Conservation (phyloP, 2,329 filamentous ascomycete species). For the Emydomyces testavorans region DNA sequence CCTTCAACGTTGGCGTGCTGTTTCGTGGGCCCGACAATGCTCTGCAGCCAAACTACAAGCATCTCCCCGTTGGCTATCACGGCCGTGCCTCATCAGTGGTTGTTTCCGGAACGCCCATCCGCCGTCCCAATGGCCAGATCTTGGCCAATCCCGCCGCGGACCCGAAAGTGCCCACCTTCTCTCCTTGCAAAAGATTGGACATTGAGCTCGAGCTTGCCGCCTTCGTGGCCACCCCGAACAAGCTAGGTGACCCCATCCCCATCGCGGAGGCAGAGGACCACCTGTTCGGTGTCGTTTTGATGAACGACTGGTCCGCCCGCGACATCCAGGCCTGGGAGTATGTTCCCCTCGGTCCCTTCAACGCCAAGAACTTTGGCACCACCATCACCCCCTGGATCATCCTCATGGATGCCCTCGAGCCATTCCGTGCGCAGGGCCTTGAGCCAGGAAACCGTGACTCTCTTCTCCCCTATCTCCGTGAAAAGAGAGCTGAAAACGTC, state of each 20-base stretch:
- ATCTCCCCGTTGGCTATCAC: slow-evolving; percentile 73
- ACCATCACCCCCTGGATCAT: slow-evolving; percentile 72
- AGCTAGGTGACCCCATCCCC: slow-evolving; percentile 51
- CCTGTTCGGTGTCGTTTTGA: slow-evolving; percentile 67
- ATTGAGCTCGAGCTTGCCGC: slow-evolving; percentile 72
- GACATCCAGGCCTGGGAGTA: slow-evolving; percentile 82
- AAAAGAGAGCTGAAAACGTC: slow-evolving; percentile 47
- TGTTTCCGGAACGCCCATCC: slow-evolving; percentile 59
- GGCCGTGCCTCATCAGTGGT: slow-evolving; percentile 66
- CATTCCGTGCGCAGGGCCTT: slow-evolving; percentile 47
- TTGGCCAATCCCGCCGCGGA: slow-evolving; percentile 51
- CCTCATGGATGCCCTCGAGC: slow-evolving; percentile 61
- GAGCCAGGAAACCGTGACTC: slow-evolving; percentile 42
- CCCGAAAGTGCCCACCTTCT: slow-evolving; percentile 52
- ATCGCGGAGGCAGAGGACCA: slow-evolving; percentile 56
- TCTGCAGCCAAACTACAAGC: slow-evolving; percentile 68
- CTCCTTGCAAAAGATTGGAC: slow-evolving; percentile 56
- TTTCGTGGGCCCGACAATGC: slow-evolving; percentile 63
- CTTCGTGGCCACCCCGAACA: slow-evolving; percentile 56
- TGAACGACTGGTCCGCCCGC: slow-evolving; percentile 80
- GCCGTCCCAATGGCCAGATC: slow-evolving; percentile 65
- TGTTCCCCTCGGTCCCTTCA: slow-evolving; percentile 69
- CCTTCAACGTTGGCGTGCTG: slow-evolving; percentile 58
- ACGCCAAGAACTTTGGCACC: slow-evolving; percentile 71
- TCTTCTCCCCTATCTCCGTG: slow-evolving; percentile 53